A percentile compares a stretch with the other conserved stretches of the same genome.
Evolutionary conservation across 2,329 filamentous ascomycete species (phyloP).

Genomic region (Pestalotiopsis sp.): DNA sequence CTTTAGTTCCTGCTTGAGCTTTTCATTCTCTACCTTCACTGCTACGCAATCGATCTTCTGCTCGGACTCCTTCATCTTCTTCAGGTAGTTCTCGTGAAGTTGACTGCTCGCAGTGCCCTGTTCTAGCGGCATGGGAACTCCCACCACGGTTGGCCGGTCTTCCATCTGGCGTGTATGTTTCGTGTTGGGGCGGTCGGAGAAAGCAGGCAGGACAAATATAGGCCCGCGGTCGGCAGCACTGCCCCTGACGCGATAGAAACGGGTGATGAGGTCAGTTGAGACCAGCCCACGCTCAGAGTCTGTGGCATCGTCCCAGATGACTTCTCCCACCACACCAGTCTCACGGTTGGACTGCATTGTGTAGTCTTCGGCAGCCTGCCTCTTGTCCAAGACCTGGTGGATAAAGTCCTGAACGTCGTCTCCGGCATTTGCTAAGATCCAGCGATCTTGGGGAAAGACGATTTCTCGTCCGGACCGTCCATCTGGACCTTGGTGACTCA

Average conservation of each 20-base stretch:
- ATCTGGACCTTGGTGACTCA: slow-evolving; percentile 55
- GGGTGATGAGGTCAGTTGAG: slow-evolving; percentile 50
- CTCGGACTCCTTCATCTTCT: slow-evolving; percentile 21
- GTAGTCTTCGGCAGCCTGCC: slow-evolving; percentile 43
- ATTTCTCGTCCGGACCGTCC: slow-evolving; percentile 56
- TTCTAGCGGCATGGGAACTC: slow-evolving; percentile 26
- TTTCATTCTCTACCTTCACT: slow-evolving; percentile 13
- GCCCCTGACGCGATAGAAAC: slow-evolving; percentile 55
- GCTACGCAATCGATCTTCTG: slow-evolving; percentile 15
- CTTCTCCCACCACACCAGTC: slow-evolving; percentile 45
- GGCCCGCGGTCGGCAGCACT: slow-evolving; percentile 45
- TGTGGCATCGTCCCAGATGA: slow-evolving; percentile 30
- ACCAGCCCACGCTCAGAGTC: slow-evolving; percentile 48
- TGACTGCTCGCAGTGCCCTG: neutral
- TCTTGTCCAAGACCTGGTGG: slow-evolving; percentile 48
- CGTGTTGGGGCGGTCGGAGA: slow-evolving; percentile 47
- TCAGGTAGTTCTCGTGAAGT: slow-evolving; percentile 12
- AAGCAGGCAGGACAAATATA: slow-evolving; percentile 57
- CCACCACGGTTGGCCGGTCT: slow-evolving; percentile 41
- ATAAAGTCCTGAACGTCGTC: slow-evolving; percentile 52
- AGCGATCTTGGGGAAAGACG: slow-evolving; percentile 57
- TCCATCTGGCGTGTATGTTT: slow-evolving; percentile 49
- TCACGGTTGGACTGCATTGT: slow-evolving; percentile 36
- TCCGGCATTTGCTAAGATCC: slow-evolving; percentile 57
- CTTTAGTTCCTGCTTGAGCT: slow-evolving; percentile 17